Evolutionary conservation across 495 filamentous ascomycete species (phyloP).

Genomic region (Ramalina intermedia): DNA sequence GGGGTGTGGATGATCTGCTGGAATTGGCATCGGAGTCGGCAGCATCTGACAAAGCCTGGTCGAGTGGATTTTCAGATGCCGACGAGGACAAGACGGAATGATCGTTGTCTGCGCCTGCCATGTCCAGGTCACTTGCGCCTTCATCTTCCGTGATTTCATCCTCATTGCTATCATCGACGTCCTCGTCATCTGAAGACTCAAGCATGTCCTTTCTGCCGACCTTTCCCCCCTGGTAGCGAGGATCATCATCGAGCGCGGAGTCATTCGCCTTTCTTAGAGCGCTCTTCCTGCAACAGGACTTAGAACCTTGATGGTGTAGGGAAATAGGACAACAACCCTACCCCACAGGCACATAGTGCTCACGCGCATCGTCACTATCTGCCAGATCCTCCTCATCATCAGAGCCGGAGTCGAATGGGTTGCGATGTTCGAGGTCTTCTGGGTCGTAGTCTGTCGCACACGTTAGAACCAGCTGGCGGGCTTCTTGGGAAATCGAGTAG

Average conservation of each 20-base stretch:
- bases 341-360: conserved; percentile 78
- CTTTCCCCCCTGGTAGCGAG: conserved; percentile 65
- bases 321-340: conserved; percentile 24
- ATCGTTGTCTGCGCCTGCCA: conserved; percentile 11
- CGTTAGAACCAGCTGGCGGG: neutral
- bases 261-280: conserved; percentile 63
- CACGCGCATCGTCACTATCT: conserved; percentile 34
- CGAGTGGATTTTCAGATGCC: conserved; percentile 28
- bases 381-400: conserved; percentile 26
- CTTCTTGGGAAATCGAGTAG: neutral
- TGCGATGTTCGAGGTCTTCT: conserved; percentile 56
- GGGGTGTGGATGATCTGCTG: conserved; percentile 14
- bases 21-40: conserved; percentile 7
- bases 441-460: conserved; percentile 64
- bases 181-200: conserved; percentile 27
- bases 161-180: conserved; percentile 47
- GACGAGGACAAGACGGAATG: conserved; percentile 22
- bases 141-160: conserved; percentile 13
- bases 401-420: conserved; percentile 25
- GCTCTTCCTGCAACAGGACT: conserved; percentile 49
- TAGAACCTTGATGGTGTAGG: neutral
- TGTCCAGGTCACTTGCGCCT: conserved; percentile 11
- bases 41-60: conserved; percentile 14
- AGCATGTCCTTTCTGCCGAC: conserved; percentile 61
- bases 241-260: conserved; percentile 40